These are phyloP conservation scores for Lecanicillium sp. DNA, from an alignment of 2,329 filamentous ascomycete species.

Conservation along the genomic window DNA sequence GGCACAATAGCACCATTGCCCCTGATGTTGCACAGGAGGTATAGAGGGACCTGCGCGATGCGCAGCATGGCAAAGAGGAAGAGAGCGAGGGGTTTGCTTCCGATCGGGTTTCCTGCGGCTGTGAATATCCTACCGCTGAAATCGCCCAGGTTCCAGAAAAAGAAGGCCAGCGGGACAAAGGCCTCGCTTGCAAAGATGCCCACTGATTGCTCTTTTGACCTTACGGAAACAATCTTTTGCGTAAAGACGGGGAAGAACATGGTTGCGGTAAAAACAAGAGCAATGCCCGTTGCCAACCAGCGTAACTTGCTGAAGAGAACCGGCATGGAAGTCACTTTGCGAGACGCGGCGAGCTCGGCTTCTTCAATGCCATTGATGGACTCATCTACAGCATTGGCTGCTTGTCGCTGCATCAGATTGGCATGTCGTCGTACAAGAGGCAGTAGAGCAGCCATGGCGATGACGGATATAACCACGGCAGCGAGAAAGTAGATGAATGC, in stretches of 20 bases:
- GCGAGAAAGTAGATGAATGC: slow-evolving; percentile 90
- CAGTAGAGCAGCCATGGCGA: slow-evolving; percentile 64
- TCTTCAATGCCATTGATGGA: slow-evolving; percentile 44
- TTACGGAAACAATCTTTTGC: slow-evolving; percentile 46
- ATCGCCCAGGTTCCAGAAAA: slow-evolving; percentile 91
- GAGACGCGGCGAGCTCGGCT: slow-evolving; percentile 39
- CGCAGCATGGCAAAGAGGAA: slow-evolving; percentile 61
- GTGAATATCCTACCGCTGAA: slow-evolving; percentile 67
- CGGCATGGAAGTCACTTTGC: slow-evolving; percentile 46
- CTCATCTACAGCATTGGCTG: slow-evolving; percentile 26
- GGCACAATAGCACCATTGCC: slow-evolving; percentile 63
- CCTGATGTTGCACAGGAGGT: slow-evolving; percentile 80
- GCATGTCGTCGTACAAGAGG: slow-evolving; percentile 59
- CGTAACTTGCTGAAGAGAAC: slow-evolving; percentile 68
- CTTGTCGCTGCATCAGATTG: slow-evolving; percentile 25
- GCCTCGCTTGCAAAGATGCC: slow-evolving; percentile 61
- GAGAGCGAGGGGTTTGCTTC: slow-evolving; percentile 54
- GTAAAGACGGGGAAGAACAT: slow-evolving; percentile 98
- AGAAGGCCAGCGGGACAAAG: slow-evolving; percentile 85
- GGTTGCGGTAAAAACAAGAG: slow-evolving; percentile 71
- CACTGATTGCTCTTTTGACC: slow-evolving; percentile 24
- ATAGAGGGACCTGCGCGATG: slow-evolving; percentile 69
- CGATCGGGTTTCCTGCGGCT: slow-evolving; percentile 46
- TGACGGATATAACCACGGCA: slow-evolving; percentile 65
- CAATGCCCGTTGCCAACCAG: slow-evolving; percentile 70